Conservation (phyloP, 768 basidiomycete species). For the Lactifluus volemus region DNA sequence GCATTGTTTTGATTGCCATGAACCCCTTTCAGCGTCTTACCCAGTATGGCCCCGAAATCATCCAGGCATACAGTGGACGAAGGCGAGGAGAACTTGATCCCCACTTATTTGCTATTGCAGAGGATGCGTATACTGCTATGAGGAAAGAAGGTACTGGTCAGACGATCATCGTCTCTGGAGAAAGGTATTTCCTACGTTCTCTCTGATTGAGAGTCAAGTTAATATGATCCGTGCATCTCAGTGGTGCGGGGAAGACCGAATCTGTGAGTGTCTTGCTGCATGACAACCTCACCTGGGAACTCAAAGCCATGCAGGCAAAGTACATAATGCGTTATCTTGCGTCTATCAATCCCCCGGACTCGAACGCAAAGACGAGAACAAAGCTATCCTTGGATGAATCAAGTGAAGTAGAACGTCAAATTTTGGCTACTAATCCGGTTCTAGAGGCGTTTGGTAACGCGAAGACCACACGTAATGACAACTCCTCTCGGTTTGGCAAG, state of each 20-base stretch:
- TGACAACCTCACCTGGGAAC: neutral
- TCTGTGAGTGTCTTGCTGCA: constrained; percentile 47
- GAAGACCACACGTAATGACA: constrained; percentile 98
- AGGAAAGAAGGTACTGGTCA: constrained; percentile 88
- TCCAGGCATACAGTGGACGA: constrained; percentile 91
- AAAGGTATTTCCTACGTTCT: constrained; percentile 53
- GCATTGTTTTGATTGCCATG: constrained; percentile 97
- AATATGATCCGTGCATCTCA: constrained; percentile 27
- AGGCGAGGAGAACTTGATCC: constrained; percentile 94
- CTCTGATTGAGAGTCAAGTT: constrained; percentile 15
- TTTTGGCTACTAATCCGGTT: constrained; percentile 98
- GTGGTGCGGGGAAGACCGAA: constrained; percentile 99
- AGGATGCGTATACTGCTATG: constrained; percentile 99
- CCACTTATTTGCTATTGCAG: constrained; percentile 97
- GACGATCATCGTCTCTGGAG: constrained; percentile 97
- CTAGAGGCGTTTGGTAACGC: constrained; percentile 99
- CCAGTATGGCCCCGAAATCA: constrained; percentile 93
- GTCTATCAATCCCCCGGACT: constrained; percentile 82
- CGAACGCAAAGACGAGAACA: constrained; percentile 50
- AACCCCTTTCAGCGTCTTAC: constrained; percentile 98
- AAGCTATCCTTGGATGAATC: constrained; percentile 76
- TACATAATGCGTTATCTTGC: constrained; percentile 99
- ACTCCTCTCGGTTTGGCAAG: constrained; percentile 98
- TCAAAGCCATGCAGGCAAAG: constrained; percentile 56
- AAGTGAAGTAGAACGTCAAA: constrained; percentile 94